These are phyloP conservation scores for Penicillium brasilianum DNA, from an alignment of 2,329 filamentous ascomycete genomes.

Conservation along the genomic window DNA sequence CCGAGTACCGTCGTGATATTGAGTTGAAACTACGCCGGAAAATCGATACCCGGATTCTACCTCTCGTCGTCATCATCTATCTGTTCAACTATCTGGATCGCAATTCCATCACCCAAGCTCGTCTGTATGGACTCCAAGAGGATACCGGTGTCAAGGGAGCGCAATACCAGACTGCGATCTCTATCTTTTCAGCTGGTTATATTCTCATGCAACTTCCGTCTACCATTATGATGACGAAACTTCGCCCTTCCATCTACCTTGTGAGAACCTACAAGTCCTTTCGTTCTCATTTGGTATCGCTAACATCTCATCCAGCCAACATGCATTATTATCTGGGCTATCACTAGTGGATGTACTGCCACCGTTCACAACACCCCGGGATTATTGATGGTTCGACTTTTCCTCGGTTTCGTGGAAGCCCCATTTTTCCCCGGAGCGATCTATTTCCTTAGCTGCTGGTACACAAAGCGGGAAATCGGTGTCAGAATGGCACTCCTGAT, in stretches of 20 bases:
- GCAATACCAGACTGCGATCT: constrained; percentile 38
- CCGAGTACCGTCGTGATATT: constrained; percentile 13
- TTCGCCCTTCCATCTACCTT: constrained; percentile 37
- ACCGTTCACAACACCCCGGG: constrained; percentile 45
- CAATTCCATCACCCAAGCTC: constrained; percentile 31
- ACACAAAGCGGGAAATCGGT: constrained; percentile 64
- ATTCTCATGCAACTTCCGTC: constrained; percentile 30
- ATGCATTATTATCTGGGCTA: constrained; percentile 31
- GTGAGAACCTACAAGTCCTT: constrained; percentile 3
- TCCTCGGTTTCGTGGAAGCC: constrained; percentile 41
- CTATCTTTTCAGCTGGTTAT: constrained; percentile 33
- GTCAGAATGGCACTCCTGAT: constrained; percentile 31
- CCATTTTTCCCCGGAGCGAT: constrained; percentile 65
- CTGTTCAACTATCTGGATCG: constrained; percentile 34
- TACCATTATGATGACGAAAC: constrained; percentile 34
- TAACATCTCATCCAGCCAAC: constrained; percentile 9
- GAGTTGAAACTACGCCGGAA: constrained; percentile 28
- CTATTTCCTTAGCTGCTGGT: constrained; percentile 68
- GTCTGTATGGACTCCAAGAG: constrained; percentile 32
- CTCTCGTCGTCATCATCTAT: constrained; percentile 30
- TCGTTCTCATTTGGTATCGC: background rate
- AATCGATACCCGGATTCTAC: constrained; percentile 31
- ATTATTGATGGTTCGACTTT: constrained; percentile 42
- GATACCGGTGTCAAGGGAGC: constrained; percentile 34
- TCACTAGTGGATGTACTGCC: constrained; percentile 34